Conservation (phyloP, 1,284 basidiomycete species). For the Apiotrichum veenhuisii region DNA sequence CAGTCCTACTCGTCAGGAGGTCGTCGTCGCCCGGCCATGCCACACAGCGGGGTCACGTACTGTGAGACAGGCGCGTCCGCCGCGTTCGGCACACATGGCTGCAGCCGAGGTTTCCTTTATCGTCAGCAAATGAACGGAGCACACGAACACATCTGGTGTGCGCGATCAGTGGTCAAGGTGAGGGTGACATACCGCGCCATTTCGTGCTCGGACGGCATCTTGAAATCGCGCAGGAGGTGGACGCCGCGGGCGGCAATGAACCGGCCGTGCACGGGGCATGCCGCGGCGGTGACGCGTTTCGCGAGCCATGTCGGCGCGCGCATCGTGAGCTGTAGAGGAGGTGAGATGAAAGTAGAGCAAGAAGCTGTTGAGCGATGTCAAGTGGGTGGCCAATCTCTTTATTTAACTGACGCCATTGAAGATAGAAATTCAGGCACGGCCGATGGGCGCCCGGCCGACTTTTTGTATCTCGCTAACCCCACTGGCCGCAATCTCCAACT, state of each 20-base stretch:
- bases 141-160: no score
- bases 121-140: no score
- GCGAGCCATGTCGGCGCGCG: not conserved
- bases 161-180: no score
- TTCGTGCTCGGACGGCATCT: slow-evolving; percentile 18
- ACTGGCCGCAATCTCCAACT: no score
- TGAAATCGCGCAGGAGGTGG: slow-evolving; percentile 30
- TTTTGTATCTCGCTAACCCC: no score
- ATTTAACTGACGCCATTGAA: no score
- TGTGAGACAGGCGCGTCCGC: not conserved
- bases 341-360: not conserved
- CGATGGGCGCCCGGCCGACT: no score
- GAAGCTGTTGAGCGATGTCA: no score
- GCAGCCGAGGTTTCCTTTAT: slow-evolving; percentile 11
- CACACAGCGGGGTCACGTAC: not conserved
- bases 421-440: no score
- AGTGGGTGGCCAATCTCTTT: no score
- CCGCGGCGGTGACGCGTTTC: not conserved
- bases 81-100: slow-evolving; percentile 1
- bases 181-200: slow-evolving; percentile 22
- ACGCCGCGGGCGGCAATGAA: slow-evolving; percentile 11
- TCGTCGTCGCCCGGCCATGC: not conserved
- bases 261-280: not conserved
- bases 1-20: no score
- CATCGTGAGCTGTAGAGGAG: not conserved